A percentile compares a stretch with the other conserved stretches of the same genome.
These are phyloP conservation scores for Tuber borchii DNA, from an alignment of 495 filamentous ascomycete species.

Conservation along the genomic window DNA sequence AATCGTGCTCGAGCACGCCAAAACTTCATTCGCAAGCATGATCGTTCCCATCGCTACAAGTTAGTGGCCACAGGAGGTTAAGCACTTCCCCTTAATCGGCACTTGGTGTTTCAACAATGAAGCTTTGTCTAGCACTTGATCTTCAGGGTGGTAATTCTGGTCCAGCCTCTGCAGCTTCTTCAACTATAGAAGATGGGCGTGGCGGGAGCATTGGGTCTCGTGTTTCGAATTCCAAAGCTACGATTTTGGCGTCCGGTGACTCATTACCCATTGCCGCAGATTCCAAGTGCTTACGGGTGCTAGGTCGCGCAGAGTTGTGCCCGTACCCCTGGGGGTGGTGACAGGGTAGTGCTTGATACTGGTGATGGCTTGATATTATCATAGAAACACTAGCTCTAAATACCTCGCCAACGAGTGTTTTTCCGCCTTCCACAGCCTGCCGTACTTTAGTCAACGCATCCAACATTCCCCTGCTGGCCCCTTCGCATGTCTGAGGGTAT, in stretches of 20 bases:
- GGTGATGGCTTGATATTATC: background rate
- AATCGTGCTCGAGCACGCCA: too few species aligned
- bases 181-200: constrained; percentile 17
- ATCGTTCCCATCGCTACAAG: too few species aligned
- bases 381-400: constrained; percentile 42
- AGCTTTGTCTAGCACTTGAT: constrained; percentile 31
- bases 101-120: constrained; percentile 13
- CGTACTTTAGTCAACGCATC: constrained; percentile 83
- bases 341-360: background rate
- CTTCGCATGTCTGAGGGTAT: constrained; percentile 65
- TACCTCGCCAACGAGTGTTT: constrained; percentile 78
- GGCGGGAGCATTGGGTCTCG: constrained; percentile 8
- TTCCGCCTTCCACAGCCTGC: constrained; percentile 78
- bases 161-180: background rate
- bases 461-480: constrained; percentile 81
- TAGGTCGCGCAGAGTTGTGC: constrained; percentile 5
- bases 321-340: background rate
- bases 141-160: constrained; percentile 23
- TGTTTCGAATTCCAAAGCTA: background rate
- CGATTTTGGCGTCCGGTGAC: background rate
- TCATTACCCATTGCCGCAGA: background rate
- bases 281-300: constrained; percentile 4
- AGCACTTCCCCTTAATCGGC: constrained; percentile 10
- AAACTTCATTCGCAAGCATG: too few species aligned
- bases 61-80: constrained; percentile 55